Conservation (phyloP, 176 grass and related monocot species). For the Triticum aestivum region DNA sequence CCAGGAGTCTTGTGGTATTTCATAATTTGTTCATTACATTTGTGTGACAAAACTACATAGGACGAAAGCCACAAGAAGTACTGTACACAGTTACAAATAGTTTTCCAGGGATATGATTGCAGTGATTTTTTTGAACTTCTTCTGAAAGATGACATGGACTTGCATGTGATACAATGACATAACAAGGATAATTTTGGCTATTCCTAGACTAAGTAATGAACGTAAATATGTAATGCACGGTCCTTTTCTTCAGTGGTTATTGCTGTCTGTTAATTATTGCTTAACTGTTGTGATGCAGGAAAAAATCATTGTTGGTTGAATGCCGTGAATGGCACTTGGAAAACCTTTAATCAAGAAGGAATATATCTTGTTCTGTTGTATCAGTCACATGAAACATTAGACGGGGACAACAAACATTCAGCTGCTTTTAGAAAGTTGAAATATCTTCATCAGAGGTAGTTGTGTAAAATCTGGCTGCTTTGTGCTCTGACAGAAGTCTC, state of each 20-base stretch:
- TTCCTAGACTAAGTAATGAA: not conserved
- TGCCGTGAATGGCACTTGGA: slow-evolving; percentile 30
- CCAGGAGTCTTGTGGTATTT: not conserved
- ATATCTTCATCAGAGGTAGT: slow-evolving; percentile 62
- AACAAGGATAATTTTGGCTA: not conserved
- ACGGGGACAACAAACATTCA: slow-evolving; percentile 9
- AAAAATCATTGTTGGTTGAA: slow-evolving; percentile 61
- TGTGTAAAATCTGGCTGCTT: not conserved
- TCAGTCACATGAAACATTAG: slow-evolving; percentile 18
- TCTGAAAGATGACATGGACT: slow-evolving; percentile 10
- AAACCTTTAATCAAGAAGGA: slow-evolving; percentile 38
- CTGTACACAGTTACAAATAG: not conserved
- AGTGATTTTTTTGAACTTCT: not conserved
- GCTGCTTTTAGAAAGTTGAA: slow-evolving; percentile 48
- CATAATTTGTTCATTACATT: not conserved
- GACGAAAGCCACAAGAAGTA: not conserved
- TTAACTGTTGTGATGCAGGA: slow-evolving; percentile 26
- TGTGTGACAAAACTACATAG: not conserved
- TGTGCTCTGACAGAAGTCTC: slow-evolving; percentile 7
- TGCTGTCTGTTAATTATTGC: not conserved
- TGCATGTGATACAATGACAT: not conserved
- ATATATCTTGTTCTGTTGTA: slow-evolving; percentile 49
- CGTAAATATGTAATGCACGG: not conserved
- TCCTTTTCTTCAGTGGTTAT: not conserved
- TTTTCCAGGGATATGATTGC: not conserved